A percentile compares a stretch with the other conserved stretches of the same genome.
Conservation (phyloP, 352 stramenopile species). For the Phytopythium cucurbitacearum region DNA sequence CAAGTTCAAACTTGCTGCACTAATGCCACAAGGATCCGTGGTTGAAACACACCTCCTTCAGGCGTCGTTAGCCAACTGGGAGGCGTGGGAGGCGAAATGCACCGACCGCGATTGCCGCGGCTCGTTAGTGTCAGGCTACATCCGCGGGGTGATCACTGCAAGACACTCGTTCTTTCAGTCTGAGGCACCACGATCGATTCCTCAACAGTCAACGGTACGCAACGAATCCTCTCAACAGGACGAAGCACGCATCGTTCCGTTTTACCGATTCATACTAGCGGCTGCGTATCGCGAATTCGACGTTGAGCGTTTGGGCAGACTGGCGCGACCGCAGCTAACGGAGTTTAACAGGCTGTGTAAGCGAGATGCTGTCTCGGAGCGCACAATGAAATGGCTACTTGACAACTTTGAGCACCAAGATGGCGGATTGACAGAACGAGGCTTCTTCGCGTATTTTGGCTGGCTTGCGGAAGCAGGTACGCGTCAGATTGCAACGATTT, state of each 20-base stretch:
- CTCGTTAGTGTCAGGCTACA: constrained; percentile 19
- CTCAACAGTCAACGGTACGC: too few species aligned
- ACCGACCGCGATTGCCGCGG: too few species aligned
- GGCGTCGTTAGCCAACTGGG: constrained; percentile 30
- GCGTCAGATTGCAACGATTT: background rate
- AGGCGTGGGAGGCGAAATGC: constrained; percentile 8
- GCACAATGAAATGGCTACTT: constrained; percentile 42
- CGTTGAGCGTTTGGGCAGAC: constrained; percentile 15
- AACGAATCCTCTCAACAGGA: constrained; percentile 6
- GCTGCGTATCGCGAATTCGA: constrained; percentile 51
- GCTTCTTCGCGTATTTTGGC: constrained; percentile 62
- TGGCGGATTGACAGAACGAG: constrained; percentile 39
- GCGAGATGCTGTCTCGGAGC: constrained; percentile 15
- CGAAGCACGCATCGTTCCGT: constrained; percentile 39
- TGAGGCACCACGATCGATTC: constrained; percentile 13
- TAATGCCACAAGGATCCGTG: constrained; percentile 43
- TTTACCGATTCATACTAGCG: constrained; percentile 64
- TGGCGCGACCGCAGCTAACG: constrained; percentile 28
- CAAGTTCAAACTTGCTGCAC: constrained; percentile 58
- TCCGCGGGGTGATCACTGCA: constrained; percentile 32
- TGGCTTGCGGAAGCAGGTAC: constrained; percentile 64
- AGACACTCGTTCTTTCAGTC: constrained; percentile 57
- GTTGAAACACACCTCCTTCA: constrained; percentile 50
- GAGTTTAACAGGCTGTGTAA: constrained; percentile 43
- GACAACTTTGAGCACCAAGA: constrained; percentile 46